Conservation (phyloP, 192 early-diverging fungal genomes). For the Backusella tarrabulga region DNA sequence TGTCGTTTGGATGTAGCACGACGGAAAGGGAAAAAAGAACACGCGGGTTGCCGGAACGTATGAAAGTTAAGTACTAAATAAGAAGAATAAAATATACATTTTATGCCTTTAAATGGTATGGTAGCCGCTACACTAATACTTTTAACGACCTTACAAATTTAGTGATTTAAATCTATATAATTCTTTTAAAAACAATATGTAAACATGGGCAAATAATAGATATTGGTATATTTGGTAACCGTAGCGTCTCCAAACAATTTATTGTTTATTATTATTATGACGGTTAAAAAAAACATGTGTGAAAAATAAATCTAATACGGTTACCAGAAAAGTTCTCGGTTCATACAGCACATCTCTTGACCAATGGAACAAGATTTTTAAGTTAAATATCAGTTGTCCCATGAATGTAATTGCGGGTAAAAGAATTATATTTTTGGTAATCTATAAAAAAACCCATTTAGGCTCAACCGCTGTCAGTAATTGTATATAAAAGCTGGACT, state of each 20-base stretch:
- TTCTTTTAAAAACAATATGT: not conserved
- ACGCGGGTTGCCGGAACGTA: not conserved
- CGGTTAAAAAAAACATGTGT: not conserved
- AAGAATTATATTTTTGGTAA: not conserved
- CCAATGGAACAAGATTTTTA: not conserved
- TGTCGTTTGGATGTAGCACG: not conserved
- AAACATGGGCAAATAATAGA: not conserved
- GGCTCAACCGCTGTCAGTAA: not conserved
- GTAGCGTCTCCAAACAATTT: not conserved
- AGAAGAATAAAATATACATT: not conserved
- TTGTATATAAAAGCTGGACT: not conserved
- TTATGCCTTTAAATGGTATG: not conserved
- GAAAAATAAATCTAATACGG: not conserved
- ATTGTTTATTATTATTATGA: not conserved
- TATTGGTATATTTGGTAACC: not conserved
- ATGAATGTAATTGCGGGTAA: not conserved
- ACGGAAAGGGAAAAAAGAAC: slow-evolving; percentile 1
- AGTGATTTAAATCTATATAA: not conserved
- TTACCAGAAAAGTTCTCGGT: not conserved
- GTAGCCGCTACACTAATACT: not conserved
- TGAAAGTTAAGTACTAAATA: not conserved
- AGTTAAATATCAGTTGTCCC: not conserved
- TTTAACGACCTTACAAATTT: not conserved
- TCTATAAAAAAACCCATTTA: not conserved
- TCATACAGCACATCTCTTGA: not conserved